Evolutionary conservation across 371 early-diverging fungal species (phyloP), one percentile per base, ranked within the genome.

Genomic region (Fennellomyces sp.): DNA sequence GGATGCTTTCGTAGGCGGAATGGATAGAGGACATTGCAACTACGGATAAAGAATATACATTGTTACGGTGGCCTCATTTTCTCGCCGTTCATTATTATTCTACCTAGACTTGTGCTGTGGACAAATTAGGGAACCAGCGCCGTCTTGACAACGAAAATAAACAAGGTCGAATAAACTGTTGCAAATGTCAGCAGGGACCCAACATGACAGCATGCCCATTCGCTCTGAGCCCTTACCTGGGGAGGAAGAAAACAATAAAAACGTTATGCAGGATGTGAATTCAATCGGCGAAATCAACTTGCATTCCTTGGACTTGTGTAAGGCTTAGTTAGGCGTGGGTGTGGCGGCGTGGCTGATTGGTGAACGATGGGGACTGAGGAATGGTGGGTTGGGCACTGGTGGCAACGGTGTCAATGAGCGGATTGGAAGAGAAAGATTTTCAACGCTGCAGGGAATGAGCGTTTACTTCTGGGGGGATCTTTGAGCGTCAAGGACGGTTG

Each of bases 221-320:
- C 10, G n/a, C 36, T 36, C n/a, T 36, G 36, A 36, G 10, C 36
- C 36, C n/a, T 36, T 36, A 36, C 36, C 36, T 36, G 10, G 36
- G n/a, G 36, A n/a, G n/a, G n/a, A 36, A 36, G 28, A 31, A 31
- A 50, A 50, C 31, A 50, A 50, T 31, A 50, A 49, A 45, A 17
- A 45, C 1, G 55, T 54, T 54, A 54, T 54, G 55, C 55, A 54
- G 55, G 39, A 39, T 54, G 55, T 31, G 6, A 39, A 52, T 54
- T 54, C 55, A 54, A 54, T 54, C 55, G 55, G 55, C 55, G 55
- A 54, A 54, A 36, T 54, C 38, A 35, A 27, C 35, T 25, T 31
- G 38, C 35, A 36, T 45, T 45, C 39, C 13, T 39, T 52, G 21
- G 41, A 21, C 49, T 49, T 4, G 21, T 49, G 49, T 25, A 27